phyloP scores from a whole-genome alignment of 306 rosid genomes.

The Hippophae rhamnoides region DNA sequence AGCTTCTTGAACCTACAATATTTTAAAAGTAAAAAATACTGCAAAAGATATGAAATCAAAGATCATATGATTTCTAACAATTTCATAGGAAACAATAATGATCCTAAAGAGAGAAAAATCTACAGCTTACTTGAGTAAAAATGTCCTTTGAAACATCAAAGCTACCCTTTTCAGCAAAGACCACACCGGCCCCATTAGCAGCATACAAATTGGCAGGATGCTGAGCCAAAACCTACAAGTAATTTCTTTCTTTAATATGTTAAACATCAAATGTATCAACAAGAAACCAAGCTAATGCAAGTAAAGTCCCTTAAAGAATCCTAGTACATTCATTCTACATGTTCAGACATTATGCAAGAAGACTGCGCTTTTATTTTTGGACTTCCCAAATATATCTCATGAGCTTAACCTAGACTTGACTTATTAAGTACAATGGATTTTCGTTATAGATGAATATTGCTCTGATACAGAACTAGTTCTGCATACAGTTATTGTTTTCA shows the following conservation, averaged over 20 bases:
- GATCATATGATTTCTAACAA: slow-evolving; percentile 10
- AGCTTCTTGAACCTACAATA: slow-evolving; percentile 93
- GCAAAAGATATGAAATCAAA: slow-evolving; percentile 16
- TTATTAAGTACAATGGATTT: too few relatives aligned
- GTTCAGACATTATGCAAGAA: too few relatives aligned
- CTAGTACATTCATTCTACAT: too few relatives aligned
- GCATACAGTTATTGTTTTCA: too few relatives aligned
- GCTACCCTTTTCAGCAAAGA: slow-evolving; percentile 95
- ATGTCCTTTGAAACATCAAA: slow-evolving; percentile 96
- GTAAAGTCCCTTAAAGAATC: background rate
- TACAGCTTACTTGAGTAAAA: slow-evolving; percentile 51
- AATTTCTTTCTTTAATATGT: background rate
- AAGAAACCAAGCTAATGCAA: background rate
- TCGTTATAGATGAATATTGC: too few relatives aligned
- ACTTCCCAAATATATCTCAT: too few relatives aligned
- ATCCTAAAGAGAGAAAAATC: background rate
- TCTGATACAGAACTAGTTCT: too few relatives aligned
- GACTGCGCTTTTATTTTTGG: too few relatives aligned
- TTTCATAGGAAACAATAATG: slow-evolving; percentile 3
- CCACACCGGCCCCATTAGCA: slow-evolving; percentile 96
- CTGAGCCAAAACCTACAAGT: slow-evolving; percentile 73
- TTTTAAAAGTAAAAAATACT: slow-evolving; percentile 19
- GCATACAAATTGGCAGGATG: slow-evolving; percentile 93
- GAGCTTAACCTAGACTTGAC: too few relatives aligned
- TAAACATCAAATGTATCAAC: slow-evolving; percentile 18